Evolutionary conservation across 2,329 filamentous ascomycete genomes (phyloP).

Genomic region (Arachnopeziza araneosa): DNA sequence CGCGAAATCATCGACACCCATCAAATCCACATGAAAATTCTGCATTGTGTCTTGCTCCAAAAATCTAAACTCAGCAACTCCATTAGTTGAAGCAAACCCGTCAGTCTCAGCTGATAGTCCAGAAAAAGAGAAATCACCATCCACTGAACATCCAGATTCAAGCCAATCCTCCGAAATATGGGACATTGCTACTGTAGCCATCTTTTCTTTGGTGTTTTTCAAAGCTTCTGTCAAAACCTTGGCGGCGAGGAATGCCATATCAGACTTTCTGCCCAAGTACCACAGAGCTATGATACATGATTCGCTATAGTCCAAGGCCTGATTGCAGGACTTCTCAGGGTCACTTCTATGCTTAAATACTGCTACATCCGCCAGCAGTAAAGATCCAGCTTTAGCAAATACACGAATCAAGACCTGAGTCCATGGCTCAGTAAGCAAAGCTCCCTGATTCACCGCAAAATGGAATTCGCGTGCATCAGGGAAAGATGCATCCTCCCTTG

Average conservation of each 20-base stretch:
- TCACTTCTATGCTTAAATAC: constrained; percentile 13
- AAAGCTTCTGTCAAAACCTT: constrained; percentile 3
- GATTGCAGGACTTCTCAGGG: constrained; percentile 25
- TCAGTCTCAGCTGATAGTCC: too few species aligned
- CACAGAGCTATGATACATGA: constrained; percentile 48
- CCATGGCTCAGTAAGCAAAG: constrained; percentile 56
- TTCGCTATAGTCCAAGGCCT: constrained; percentile 33
- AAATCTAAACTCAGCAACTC: too few species aligned
- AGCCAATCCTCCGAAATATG: too few species aligned
- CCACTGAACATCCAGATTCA: too few species aligned
- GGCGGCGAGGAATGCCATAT: constrained; percentile 41
- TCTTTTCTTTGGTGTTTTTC: too few species aligned
- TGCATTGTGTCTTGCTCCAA: too few species aligned
- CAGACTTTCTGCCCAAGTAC: constrained; percentile 50
- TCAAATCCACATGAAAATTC: too few species aligned
- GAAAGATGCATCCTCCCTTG: constrained; percentile 28
- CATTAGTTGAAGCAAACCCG: too few species aligned
- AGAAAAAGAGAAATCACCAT: too few species aligned
- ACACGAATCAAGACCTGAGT: constrained; percentile 48
- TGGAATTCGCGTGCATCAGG: constrained; percentile 41
- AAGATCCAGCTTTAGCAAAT: constrained; percentile 43
- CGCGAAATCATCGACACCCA: too few species aligned
- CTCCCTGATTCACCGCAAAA: constrained; percentile 47
- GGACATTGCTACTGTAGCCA: too few species aligned
- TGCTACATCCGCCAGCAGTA: constrained; percentile 28